Evolutionary conservation across 257 asterid species (phyloP), one percentile per base, ranked within the genome.

Genomic region (Solanum bulbocastanum): DNA sequence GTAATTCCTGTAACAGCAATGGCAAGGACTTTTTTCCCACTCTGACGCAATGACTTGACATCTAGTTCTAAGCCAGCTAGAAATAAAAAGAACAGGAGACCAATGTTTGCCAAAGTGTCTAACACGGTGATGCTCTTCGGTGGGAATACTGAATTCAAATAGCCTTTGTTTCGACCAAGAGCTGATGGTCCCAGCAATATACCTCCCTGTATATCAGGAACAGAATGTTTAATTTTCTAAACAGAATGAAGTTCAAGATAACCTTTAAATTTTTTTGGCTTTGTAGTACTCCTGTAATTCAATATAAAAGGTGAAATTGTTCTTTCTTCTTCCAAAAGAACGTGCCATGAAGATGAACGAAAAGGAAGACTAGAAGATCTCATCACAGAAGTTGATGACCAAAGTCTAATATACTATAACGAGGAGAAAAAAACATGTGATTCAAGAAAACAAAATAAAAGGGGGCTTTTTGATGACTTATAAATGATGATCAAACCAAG

Each of bases 131-230:
- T 90, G 89, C 98, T 94, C 88, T 60, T 90, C 2, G 92, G 60
- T 2, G 98, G 99, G 72, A 96, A 96, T 25, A 96, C 62, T 14
- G 98, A 76, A 14, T 92, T 73, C 35, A 96, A 89, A 86, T 91
- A 96, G 8, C 44, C 69, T 36, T 81, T 22, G 81, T 87, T 94
- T 65, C 97, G 91, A 10, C 99, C 99, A 22, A 96, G 90, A 36
- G 95, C 98, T 39, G 99, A 96, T 62, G 99, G 99, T 5, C 99
- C 99, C 4, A 96, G 94, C 66, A 96, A 52, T 87, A 96, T 39
- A 88, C 99, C 98, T 72, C 99, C 99, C 99, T 96, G 88, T 2
- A 11, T 58, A 87, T 6, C 40, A 88, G 74, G 22, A 88, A 44
- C 15, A 12, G 20, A 85, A 35, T 2, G 78, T 46, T 25, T 46